Base-by-base conservation (phyloP, 495 filamentous ascomycete species). In the Astrothelium subdiscretum region DNA sequence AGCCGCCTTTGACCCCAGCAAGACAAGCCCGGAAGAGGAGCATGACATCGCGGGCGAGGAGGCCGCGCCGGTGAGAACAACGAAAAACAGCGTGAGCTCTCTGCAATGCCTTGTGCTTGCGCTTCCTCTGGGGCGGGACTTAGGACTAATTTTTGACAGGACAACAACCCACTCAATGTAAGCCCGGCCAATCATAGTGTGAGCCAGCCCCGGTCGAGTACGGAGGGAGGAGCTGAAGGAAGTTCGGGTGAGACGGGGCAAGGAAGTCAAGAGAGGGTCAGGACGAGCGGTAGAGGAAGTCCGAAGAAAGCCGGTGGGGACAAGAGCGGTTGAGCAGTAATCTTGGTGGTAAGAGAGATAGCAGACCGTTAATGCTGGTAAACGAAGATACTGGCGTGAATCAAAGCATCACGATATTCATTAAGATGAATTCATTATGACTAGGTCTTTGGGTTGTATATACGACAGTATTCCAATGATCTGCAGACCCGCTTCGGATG, bases 171-270 rank as follows among this genome's bases (percentile, higher is more conserved):
- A 6, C 69, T 87, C 26, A 74, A 86, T 27, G 78, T 86, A 51
- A 84, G 81, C 57, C 79, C 81, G 0, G 83, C 80, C 24, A 87
- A 88, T 68, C 77, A 73, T 42, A 81, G 83, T 8, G 78, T 83
- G n/a, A 83, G 78, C 61, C 70, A 78, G 65, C 75, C 73, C 68
- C 70, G 79, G 61, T 72, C 70, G 5, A 62, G 71, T 31, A 67
- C 68, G 58, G 79, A 85, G 67, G 80, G 77, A 0, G 81, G 78
- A 8, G 69, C 80, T 20, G 77, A 78, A 63, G 70, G 63, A 5
- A 69, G 68, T 6, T 66, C 69, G 62, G 59, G 60, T 42, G 69
- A 72, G 65, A 61, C 64, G 20, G 57, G 58, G 5, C 31, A 61
- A 3, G 72, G 70, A 24, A 75, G 74, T 60, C 72, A 60, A 26